Evolutionary conservation across 257 asterid genomes (phyloP).

Genomic region (Nicotiana noctiflora): DNA sequence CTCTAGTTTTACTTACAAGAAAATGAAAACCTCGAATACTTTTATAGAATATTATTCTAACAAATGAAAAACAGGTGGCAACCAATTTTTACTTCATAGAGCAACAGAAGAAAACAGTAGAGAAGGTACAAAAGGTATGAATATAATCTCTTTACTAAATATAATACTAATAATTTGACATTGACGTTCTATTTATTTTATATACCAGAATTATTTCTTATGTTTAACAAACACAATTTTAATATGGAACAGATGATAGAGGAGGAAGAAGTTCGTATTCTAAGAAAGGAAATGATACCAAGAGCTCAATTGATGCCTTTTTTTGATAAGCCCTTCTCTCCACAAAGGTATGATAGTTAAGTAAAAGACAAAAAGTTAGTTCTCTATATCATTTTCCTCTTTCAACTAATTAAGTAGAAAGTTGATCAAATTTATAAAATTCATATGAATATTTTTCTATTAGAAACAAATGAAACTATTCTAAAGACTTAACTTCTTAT

Average conservation of each 20-base stretch:
- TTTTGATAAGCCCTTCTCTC: conserved; percentile 65
- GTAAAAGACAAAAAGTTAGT: background rate
- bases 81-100: conserved; percentile 48
- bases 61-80: conserved; percentile 33
- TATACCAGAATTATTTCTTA: background rate
- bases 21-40: background rate
- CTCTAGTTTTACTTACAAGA: background rate
- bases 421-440: background rate
- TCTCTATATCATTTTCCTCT: background rate
- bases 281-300: conserved; percentile 72
- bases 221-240: background rate
- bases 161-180: background rate
- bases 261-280: conserved; percentile 63
- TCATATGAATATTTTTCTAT: background rate
- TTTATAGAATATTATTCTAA: background rate
- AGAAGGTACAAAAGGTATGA: conserved; percentile 59
- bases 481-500: background rate
- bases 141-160: too few species aligned
- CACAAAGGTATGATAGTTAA: conserved; percentile 43
- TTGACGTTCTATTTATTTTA: background rate
- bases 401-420: background rate
- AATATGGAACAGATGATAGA: conserved; percentile 40
- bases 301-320: conserved; percentile 83
- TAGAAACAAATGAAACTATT: background rate
- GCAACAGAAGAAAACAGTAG: conserved; percentile 54